Conservation (phyloP, 2,329 filamentous ascomycete species). For the Pseudofabraea citricarpa region DNA sequence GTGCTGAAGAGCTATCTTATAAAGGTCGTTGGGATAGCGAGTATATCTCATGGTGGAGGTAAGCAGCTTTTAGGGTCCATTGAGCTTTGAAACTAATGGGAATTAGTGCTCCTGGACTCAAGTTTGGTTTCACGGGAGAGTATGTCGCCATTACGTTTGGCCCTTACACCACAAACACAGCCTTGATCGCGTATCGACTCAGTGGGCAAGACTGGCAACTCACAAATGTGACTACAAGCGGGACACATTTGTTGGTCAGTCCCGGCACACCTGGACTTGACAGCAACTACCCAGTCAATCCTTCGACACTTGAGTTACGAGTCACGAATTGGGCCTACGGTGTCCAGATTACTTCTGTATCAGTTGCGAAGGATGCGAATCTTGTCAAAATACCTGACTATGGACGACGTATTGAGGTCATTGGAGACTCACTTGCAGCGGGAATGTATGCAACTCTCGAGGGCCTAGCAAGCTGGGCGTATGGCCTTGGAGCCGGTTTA, state of each 20-base stretch:
- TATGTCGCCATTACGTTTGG: conserved; percentile 20
- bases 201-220: conserved; percentile 55
- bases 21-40: conserved; percentile 59
- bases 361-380: conserved; percentile 38
- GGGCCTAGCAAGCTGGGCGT: conserved; percentile 50
- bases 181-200: conserved; percentile 54
- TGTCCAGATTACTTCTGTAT: conserved; percentile 49
- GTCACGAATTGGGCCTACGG: conserved; percentile 59
- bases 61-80: too few species aligned
- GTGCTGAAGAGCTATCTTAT: conserved; percentile 51
- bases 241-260: conserved; percentile 50
- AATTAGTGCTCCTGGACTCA: conserved; percentile 29
- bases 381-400: conserved; percentile 39
- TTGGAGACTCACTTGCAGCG: conserved; percentile 43
- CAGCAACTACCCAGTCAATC: conserved; percentile 36
- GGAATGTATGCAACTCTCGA: conserved; percentile 57
- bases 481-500: conserved; percentile 49
- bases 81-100: too few species aligned
- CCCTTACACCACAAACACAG: conserved; percentile 21
- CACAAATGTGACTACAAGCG: conserved; percentile 52
- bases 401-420: conserved; percentile 36
- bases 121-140: conserved; percentile 20
- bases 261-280: conserved; percentile 39
- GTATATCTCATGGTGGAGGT: conserved; percentile 57
- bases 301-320: conserved; percentile 49